phyloP scores from a whole-genome alignment of 306 rosid species.

The Nissolia schottii region DNA sequence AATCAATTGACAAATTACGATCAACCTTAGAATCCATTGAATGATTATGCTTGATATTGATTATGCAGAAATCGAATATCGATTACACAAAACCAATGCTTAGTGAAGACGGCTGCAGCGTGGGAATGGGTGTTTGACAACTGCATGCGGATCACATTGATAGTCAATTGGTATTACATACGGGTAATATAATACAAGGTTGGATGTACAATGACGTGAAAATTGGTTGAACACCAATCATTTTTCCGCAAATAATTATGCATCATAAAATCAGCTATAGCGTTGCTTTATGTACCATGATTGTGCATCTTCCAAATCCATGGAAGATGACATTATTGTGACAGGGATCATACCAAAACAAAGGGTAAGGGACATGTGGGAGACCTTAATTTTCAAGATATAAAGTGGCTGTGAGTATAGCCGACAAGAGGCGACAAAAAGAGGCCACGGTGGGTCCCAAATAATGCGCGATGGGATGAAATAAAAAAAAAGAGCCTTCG shows the following conservation, averaged over 20 bases:
- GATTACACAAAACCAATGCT: no score
- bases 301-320: neutral
- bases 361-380: neutral
- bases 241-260: conserved; percentile 14
- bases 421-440: conserved; percentile 44
- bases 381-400: conserved; percentile 1
- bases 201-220: no score
- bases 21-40: no score
- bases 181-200: no score
- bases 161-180: no score
- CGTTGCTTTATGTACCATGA: conserved; percentile 9
- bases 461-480: conserved; percentile 24
- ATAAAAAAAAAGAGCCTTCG: neutral
- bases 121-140: no score
- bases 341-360: conserved; percentile 7
- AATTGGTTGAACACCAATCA: no score
- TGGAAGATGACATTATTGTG: neutral
- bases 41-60: no score
- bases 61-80: no score
- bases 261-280: conserved; percentile 8
- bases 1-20: no score
- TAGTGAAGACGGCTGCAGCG: no score
- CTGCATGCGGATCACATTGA: no score
- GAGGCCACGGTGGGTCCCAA: conserved; percentile 38
- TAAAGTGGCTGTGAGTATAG: neutral